Base-by-base conservation (phyloP, 768 basidiomycete species). In the Dioszegia crocea region DNA sequence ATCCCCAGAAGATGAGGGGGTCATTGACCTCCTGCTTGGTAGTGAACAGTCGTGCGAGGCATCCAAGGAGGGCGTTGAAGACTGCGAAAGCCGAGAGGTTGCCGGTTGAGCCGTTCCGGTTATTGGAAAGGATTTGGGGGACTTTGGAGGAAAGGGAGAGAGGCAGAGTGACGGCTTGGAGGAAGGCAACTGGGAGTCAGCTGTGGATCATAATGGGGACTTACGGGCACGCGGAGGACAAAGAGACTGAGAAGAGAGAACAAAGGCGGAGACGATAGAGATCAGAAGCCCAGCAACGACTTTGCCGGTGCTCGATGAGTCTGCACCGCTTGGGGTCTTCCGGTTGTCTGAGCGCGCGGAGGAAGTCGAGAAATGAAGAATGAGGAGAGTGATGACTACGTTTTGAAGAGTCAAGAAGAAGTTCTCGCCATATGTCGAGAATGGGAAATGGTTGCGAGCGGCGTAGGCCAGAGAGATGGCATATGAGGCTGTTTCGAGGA, bases 341-440 rank as follows among this genome's bases (percentile, higher is more conserved):
- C 61, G 46, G 29, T 38, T n/a, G 48, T 47, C 27, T 53, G 54
- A 19, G 53, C 41, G 60, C 1, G 50, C 59, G 2, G 43, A 27
- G 5, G 65, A 36, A 8, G 60, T 41, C 2, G 74, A 68, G 62
- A 88, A 86, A 75, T 80, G 79, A 49, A 92, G 82, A 77, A 94
- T 94, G 66, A 93, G 84, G 70, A 91, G 81, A 16, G 90, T 91
- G 74, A 97, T 91, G 78, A 88, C 61, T 66, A 87, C 80, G 80
- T 94, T 91, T 78, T 94, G 91, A 59, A 91, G 70, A 29, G 89
- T 86, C 48, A 98, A 83, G 84, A 97, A 97, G 57, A 92, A 75
- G 80, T 94, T 97, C 78, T 99, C 96, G 70, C 96, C 96, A 60
- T 97, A 99, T 0, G 96, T 97, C 19, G 89, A 91, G 81, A 97